Base-by-base conservation (phyloP, 2,329 filamentous ascomycete genomes). In the Onygenales sp. region DNA sequence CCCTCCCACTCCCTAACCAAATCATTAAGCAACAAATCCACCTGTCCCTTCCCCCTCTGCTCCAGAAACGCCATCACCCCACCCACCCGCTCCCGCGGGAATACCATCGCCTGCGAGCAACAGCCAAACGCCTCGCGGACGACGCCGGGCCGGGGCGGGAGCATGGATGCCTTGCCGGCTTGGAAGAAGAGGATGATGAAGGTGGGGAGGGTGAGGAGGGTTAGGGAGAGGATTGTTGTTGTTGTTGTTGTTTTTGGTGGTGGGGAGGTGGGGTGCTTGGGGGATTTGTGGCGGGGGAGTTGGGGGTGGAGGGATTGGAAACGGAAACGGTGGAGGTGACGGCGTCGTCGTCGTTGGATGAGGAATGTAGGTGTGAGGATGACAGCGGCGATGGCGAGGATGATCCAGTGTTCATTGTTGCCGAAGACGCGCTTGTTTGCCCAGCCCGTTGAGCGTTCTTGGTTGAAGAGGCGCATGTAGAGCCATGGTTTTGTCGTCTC, bases 391-490 rank as follows among this genome's bases (percentile, higher is more conserved):
- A 42, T 4, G 33, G 42, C 38, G 43, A 58, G 44, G 36, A 32
- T 5, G 41, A 50, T 51, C 14, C 39, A 35, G 43, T 52, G 44
- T 10, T 49, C 39, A 35, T 54, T 58, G 48, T 59, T 48, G 2
- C 43, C 41, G 48, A 48, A 51, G 49, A 55, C 54, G 43, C 58
- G 52, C 6, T 38, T 27, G 33, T 53, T 36, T n/a, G 49, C 51
- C 58, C 59, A 60, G 1, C 38, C 21, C 8, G 55, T 51, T 14
- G 55, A 53, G 2, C 58, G 58, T 50, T 61, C 59, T 5, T 58
- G 54, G 21, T 60, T 60, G 50, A 61, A 61, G n/a, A 61, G 51
- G 9, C 59, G 57, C 11, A 61, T 43, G 43, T 60, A 59, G 17
- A 61, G 41, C 58, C 57, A 60, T 7, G 32, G 46, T 50, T 31